Evolutionary conservation across 2,329 filamentous ascomycete species (phyloP).

Genomic region (Fusarium sacchari): DNA sequence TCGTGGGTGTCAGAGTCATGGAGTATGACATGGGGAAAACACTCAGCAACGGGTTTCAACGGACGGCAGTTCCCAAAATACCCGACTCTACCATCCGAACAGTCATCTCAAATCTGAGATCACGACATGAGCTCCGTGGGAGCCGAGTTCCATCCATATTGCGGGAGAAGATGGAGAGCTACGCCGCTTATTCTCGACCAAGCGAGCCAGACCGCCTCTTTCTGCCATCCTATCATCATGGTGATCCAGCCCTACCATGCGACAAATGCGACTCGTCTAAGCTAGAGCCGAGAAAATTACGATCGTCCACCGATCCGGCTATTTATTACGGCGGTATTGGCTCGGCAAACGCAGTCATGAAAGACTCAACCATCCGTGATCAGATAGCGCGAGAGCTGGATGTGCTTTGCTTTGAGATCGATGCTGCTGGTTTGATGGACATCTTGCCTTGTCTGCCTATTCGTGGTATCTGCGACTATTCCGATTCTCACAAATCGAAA

Average conservation of each 20-base stretch:
- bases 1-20: constrained; percentile 40
- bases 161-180: accelerated
- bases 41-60: accelerated
- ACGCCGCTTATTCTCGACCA: accelerated
- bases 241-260: not conserved
- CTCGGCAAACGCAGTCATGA: accelerated
- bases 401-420: not conserved
- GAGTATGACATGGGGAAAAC: constrained; percentile 42
- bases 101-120: not conserved
- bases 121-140: accelerated
- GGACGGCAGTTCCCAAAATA: accelerated
- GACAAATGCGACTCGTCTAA: accelerated
- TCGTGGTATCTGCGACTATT: not conserved
- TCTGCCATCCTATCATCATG: not conserved
- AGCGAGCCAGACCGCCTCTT: not conserved
- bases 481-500: not conserved
- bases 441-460: not conserved
- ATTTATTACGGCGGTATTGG: accelerated
- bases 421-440: not conserved
- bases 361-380: not conserved
- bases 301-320: accelerated
- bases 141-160: not conserved
- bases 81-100: not conserved
- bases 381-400: accelerated
- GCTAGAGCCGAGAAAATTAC: accelerated